These are phyloP conservation scores for Scleroderma bovista DNA, from an alignment of 768 basidiomycete genomes.

Conservation along the genomic window DNA sequence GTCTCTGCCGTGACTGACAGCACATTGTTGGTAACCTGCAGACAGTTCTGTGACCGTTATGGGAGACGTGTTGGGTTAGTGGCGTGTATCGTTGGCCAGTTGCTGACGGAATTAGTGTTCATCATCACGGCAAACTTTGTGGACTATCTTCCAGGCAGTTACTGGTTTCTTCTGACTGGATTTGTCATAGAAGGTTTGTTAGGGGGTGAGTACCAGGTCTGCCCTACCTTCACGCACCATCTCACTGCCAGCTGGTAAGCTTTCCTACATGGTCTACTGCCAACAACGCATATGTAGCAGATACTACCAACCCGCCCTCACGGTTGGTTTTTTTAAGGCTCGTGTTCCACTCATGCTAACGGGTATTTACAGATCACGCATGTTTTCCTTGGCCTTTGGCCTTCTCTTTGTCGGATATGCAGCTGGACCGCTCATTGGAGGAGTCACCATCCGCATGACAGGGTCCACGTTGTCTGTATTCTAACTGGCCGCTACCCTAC, in stretches of 20 bases:
- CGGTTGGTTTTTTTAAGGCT: constrained; percentile 36
- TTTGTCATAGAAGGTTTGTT: constrained; percentile 62
- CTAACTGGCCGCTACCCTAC: constrained; percentile 52
- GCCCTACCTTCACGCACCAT: neutral
- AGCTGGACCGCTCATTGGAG: constrained; percentile 70
- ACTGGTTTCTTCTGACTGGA: constrained; percentile 70
- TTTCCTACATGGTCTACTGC: constrained; percentile 44
- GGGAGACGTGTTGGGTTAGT: constrained; percentile 66
- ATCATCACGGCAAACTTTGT: constrained; percentile 59
- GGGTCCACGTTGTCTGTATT: constrained; percentile 59
- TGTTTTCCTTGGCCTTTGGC: constrained; percentile 62
- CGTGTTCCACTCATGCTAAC: neutral
- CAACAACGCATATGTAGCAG: constrained; percentile 63
- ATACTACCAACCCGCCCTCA: constrained; percentile 49
- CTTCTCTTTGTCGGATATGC: constrained; percentile 71
- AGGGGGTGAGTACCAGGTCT: constrained; percentile 49
- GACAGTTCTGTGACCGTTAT: constrained; percentile 67
- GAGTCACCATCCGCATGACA: constrained; percentile 54
- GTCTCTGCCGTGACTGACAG: constrained; percentile 19
- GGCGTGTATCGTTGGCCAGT: constrained; percentile 52
- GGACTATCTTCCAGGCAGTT: constrained; percentile 66
- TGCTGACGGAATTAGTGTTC: constrained; percentile 60
- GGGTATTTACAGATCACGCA: constrained; percentile 44
- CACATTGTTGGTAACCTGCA: neutral
- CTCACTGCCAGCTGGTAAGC: constrained; percentile 33